Evolutionary conservation across 345 rosid species (phyloP), one percentile per base, ranked within the genome.

Genomic region (Pugionium cornutum): DNA sequence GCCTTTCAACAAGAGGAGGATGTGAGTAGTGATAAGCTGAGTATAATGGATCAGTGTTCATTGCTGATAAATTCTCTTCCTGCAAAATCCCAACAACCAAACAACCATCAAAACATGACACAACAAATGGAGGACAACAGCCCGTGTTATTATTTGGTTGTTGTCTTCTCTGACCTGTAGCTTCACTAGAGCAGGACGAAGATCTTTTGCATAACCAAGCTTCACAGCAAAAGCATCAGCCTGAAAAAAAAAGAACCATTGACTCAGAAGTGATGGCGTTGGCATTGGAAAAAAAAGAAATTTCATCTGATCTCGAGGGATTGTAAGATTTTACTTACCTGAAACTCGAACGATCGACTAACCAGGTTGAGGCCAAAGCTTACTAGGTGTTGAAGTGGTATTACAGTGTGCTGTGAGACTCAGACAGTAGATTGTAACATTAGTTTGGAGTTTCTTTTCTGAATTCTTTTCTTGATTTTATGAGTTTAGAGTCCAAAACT

Each of bases 21-120:
- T 89, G 99, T 53, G 99, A 95, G 70, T 95, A 89, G 81, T 95
- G 99, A 77, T 91, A 91, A 3, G 97, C 90, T 1, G 97, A 95
- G 82, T 89, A 91, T 91, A 92, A 89, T 27, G 96, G 99, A 82
- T 91, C 97, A 0, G 97, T 89, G 64, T 95, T 91, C 97, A 95
- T 89, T 4, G 97, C 86, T 6, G 97, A 89, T 66, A 95, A 81
- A 74, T 95, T 95, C 70, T 95, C 99, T 79, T 89, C 99, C 97
- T 95, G 94, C 55, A 29, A 68, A 61, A 9, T 29, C 18, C 64
- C 33, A 50, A 29, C 42, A 73, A 35, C n/a, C n/a, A n/a, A 32
- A 39, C 39, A 34, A 49, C 41, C 34, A 57, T 64, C 57, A 27
- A 33, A 42, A 10, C 55, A 4, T 64, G 5, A 6, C 30, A 65